phyloP scores from a whole-genome alignment of 169 alveolate genomes.

The Sarcocystis neurona region DNA sequence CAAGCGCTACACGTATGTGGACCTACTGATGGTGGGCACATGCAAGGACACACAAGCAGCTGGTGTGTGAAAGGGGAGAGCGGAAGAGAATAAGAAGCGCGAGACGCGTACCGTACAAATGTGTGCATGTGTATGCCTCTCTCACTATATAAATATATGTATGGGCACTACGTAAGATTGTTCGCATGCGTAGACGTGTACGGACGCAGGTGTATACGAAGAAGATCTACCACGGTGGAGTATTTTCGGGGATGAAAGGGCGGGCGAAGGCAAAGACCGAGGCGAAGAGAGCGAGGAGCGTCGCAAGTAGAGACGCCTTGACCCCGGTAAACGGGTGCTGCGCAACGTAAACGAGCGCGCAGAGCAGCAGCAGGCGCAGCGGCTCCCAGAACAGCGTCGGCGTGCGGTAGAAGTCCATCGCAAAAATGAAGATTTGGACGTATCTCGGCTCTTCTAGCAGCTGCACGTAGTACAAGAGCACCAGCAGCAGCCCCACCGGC shows the following conservation, averaged over 20 bases:
- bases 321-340: background rate
- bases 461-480: background rate
- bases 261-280: background rate
- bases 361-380: background rate
- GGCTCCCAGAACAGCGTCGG: background rate
- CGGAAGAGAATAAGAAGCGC: no score
- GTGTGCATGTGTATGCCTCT: background rate
- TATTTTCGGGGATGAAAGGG: background rate
- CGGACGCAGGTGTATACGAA: background rate
- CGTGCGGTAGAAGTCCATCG: background rate
- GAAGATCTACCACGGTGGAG: background rate
- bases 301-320: background rate
- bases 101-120: background rate
- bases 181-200: background rate
- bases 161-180: background rate
- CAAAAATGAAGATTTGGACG: background rate
- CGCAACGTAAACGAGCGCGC: background rate
- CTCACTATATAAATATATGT: background rate
- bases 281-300: slow-evolving; percentile 20
- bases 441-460: background rate
- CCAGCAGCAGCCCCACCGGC: background rate
- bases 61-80: background rate
- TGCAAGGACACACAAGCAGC: background rate
- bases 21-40: background rate
- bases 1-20: background rate